Conservation (phyloP, 768 basidiomycete species). For the Lactarius sanguifluus region DNA sequence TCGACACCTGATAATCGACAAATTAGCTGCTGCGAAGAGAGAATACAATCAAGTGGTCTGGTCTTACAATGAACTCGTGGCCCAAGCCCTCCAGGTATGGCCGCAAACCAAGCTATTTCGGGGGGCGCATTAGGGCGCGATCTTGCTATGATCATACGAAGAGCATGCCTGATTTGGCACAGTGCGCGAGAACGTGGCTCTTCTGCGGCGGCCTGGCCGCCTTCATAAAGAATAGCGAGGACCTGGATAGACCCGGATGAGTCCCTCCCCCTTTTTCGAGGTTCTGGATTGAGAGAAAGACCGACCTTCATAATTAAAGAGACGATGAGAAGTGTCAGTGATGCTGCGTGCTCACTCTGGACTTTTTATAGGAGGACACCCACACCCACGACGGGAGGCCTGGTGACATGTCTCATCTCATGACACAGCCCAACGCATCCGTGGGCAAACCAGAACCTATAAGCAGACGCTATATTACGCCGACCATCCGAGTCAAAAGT, state of each 20-base stretch:
- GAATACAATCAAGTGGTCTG: background rate
- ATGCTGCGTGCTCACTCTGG: background rate
- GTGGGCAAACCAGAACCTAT: background rate
- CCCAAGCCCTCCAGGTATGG: constrained; percentile 69
- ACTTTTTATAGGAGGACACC: constrained; percentile 2
- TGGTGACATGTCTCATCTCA: constrained; percentile 1
- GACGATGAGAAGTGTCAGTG: background rate
- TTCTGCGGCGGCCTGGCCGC: constrained; percentile 59
- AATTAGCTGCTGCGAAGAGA: background rate
- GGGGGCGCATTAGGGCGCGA: background rate
- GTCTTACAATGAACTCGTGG: constrained; percentile 68
- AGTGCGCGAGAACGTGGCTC: constrained; percentile 78
- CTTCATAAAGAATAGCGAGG: constrained; percentile 73
- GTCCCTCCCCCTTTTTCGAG: background rate
- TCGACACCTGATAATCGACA: constrained; percentile 54
- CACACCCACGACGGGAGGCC: background rate
- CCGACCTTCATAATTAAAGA: constrained; percentile 7
- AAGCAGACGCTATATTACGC: background rate
- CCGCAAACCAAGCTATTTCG: constrained; percentile 75
- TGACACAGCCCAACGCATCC: background rate
- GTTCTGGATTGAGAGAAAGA: background rate
- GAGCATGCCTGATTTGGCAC: constrained; percentile 67
- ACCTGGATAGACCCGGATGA: constrained; percentile 42
- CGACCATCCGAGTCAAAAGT: too few relatives aligned
- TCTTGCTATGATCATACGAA: background rate